Percentiles rank a stretch among this genome's conserved stretches.
Conservation (phyloP, 2,329 filamentous ascomycete species). For the Pseudogymnoascus sp. region DNA sequence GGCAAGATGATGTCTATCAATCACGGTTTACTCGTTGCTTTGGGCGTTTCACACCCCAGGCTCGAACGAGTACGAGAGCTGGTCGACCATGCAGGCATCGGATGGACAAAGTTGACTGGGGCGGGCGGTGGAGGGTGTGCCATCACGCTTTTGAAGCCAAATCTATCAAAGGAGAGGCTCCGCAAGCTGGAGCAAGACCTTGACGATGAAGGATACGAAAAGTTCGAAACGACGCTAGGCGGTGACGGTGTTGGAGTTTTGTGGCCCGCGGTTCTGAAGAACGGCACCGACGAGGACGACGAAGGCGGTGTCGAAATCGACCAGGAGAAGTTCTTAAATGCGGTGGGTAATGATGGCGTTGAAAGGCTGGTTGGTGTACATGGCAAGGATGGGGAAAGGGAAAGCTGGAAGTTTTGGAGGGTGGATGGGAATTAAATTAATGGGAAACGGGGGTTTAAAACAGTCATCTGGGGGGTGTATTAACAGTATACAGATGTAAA, state of each 20-base stretch:
- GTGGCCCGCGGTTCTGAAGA: slow-evolving; percentile 85
- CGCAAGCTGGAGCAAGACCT: slow-evolving; percentile 58
- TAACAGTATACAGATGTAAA: background rate
- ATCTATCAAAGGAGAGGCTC: slow-evolving; percentile 49
- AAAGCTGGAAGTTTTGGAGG: slow-evolving; percentile 85
- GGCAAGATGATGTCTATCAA: slow-evolving; percentile 91
- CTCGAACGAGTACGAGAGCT: slow-evolving; percentile 87
- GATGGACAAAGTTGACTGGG: slow-evolving; percentile 96
- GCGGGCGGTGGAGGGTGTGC: slow-evolving; percentile 94
- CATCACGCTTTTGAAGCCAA: slow-evolving; percentile 78
- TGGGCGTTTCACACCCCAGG: slow-evolving; percentile 91
- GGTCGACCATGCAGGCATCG: slow-evolving; percentile 79
- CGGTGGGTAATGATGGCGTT: slow-evolving; percentile 75
- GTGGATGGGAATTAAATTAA: slow-evolving; percentile 37
- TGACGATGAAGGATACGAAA: slow-evolving; percentile 65
- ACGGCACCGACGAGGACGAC: slow-evolving; percentile 68
- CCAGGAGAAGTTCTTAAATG: slow-evolving; percentile 78
- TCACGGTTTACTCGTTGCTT: slow-evolving; percentile 80
- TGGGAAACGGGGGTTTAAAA: background rate
- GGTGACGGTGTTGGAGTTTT: slow-evolving; percentile 91
- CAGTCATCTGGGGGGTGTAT: background rate
- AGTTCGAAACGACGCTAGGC: slow-evolving; percentile 83
- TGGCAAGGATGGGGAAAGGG: slow-evolving; percentile 58
- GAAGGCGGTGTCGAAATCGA: slow-evolving; percentile 90
- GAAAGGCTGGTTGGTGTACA: slow-evolving; percentile 80